Evolutionary conservation across 768 basidiomycete species (phyloP).

Genomic region (Podaxis carcinomalis): DNA sequence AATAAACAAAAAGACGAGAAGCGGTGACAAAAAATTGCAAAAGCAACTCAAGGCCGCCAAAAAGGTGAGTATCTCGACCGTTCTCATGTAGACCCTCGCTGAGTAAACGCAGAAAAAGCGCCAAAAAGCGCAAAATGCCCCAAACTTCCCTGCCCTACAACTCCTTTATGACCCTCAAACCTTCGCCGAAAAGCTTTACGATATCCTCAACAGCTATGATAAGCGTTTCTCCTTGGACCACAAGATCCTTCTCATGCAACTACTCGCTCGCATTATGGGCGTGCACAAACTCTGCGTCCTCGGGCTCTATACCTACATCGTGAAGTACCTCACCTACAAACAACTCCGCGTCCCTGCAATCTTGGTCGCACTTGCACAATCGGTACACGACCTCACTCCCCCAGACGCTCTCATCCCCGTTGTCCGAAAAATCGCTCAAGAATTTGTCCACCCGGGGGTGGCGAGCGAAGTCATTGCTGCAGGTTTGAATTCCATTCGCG

Average conservation of each 20-base stretch:
- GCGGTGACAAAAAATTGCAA: conserved; percentile 75
- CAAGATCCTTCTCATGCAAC: conserved; percentile 96
- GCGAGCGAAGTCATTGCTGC: conserved; percentile 94
- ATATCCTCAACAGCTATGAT: conserved; percentile 78
- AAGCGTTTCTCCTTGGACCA: conserved; percentile 96
- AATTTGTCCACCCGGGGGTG: conserved; percentile 97
- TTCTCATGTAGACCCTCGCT: not conserved
- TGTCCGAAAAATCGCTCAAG: conserved; percentile 85
- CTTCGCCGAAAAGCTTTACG: conserved; percentile 91
- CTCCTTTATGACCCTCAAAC: conserved; percentile 94
- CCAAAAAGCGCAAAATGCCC: conserved; percentile 24
- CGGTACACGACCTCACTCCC: conserved; percentile 91
- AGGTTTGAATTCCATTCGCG: conserved; percentile 92
- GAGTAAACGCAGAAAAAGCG: conserved; percentile 27
- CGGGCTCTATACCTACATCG: conserved; percentile 92
- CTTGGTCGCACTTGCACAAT: conserved; percentile 90
- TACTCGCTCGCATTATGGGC: conserved; percentile 91
- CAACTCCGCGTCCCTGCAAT: conserved; percentile 92
- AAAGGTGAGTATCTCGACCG: conserved; percentile 42
- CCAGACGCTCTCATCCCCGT: conserved; percentile 90
- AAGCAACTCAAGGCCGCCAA: conserved; percentile 71
- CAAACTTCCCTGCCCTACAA: conserved; percentile 91
- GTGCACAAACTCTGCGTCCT: conserved; percentile 90
- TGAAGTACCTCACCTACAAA: conserved; percentile 89
- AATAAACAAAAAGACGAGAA: conserved; percentile 89